A percentile compares a stretch with the other conserved stretches of the same genome.
These are phyloP conservation scores for Coniella vitis DNA, from an alignment of 2,329 filamentous ascomycete genomes.

Conservation along the genomic window DNA sequence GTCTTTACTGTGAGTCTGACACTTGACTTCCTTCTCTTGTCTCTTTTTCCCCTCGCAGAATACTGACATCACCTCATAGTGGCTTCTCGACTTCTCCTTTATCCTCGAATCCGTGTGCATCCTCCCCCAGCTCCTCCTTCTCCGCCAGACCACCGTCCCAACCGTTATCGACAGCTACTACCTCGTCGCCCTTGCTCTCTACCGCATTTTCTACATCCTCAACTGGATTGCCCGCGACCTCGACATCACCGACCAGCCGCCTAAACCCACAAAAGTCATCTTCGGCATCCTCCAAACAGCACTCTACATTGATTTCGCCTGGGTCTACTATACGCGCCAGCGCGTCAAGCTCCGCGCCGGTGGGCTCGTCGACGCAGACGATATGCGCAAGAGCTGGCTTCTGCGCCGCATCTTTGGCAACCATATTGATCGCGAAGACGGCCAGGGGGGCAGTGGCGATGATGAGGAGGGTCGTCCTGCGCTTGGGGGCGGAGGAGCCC, in stretches of 20 bases:
- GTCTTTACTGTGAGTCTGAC: slow-evolving; percentile 42
- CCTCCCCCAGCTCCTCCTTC: slow-evolving; percentile 81
- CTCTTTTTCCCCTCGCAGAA: not conserved
- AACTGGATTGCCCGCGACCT: slow-evolving; percentile 77
- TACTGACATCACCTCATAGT: slow-evolving; percentile 37
- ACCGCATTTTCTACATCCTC: slow-evolving; percentile 81
- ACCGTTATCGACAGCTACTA: slow-evolving; percentile 98
- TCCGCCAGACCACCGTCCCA: slow-evolving; percentile 90
- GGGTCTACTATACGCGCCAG: slow-evolving; percentile 93
- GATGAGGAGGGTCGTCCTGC: slow-evolving; percentile 55
- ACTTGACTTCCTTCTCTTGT: not conserved
- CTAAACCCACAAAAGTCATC: slow-evolving; percentile 68
- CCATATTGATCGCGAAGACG: slow-evolving; percentile 40
- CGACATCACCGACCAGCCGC: slow-evolving; percentile 50
- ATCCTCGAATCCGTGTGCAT: slow-evolving; percentile 88
- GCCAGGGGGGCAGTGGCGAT: slow-evolving; percentile 42
- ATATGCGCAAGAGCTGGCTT: slow-evolving; percentile 79
- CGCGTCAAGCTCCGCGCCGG: slow-evolving; percentile 87
- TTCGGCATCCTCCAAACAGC: slow-evolving; percentile 87
- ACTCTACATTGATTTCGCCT: slow-evolving; percentile 89
- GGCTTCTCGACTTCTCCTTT: slow-evolving; percentile 81
- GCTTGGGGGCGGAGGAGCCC: slow-evolving; percentile 28
- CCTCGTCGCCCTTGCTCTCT: slow-evolving; percentile 77
- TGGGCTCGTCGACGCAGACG: slow-evolving; percentile 83
- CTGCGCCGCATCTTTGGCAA: slow-evolving; percentile 70